Evolutionary conservation across 2,329 filamentous ascomycete species (phyloP).

Genomic region (Stachybotrys chlorohalonatus): DNA sequence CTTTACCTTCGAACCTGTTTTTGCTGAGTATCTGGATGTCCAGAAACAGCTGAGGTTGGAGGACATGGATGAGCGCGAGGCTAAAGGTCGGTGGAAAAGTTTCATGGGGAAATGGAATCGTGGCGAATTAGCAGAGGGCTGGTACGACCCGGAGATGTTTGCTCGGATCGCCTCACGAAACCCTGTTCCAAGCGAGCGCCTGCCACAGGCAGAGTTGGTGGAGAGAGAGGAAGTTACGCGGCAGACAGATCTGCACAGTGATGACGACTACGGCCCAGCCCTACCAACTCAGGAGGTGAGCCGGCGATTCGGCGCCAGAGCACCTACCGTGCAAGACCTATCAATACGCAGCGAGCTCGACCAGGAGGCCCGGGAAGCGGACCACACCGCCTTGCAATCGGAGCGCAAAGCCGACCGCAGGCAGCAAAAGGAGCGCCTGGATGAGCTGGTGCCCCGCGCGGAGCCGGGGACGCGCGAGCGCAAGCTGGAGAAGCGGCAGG

Average conservation of each 20-base stretch:
- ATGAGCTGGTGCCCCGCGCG: conserved; percentile 75
- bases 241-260: conserved; percentile 20
- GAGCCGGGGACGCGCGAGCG: conserved; percentile 77
- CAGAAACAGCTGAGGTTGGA: conserved; percentile 70
- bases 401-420: conserved; percentile 57
- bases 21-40: conserved; percentile 77
- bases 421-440: conserved; percentile 61
- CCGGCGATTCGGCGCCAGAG: conserved; percentile 41
- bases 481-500: conserved; percentile 74
- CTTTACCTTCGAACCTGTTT: conserved; percentile 57
- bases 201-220: conserved; percentile 2
- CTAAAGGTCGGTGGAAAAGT: conserved; percentile 84
- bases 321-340: conserved; percentile 69
- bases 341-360: conserved; percentile 44
- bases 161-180: conserved; percentile 22
- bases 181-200: conserved; percentile 1
- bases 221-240: conserved; percentile 1
- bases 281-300: conserved; percentile 14
- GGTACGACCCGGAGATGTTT: conserved; percentile 80
- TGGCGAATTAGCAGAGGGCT: conserved; percentile 76
- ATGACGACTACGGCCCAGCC: conserved; percentile 47
- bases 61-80: conserved; percentile 63
- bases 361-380: conserved; percentile 39
- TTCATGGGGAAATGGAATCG: conserved; percentile 90
- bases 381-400: conserved; percentile 46